Percentiles rank a stretch among this genome's conserved stretches.
Evolutionary conservation across 1,284 basidiomycete species (phyloP).

Genomic region (Austroboletus niveus): DNA sequence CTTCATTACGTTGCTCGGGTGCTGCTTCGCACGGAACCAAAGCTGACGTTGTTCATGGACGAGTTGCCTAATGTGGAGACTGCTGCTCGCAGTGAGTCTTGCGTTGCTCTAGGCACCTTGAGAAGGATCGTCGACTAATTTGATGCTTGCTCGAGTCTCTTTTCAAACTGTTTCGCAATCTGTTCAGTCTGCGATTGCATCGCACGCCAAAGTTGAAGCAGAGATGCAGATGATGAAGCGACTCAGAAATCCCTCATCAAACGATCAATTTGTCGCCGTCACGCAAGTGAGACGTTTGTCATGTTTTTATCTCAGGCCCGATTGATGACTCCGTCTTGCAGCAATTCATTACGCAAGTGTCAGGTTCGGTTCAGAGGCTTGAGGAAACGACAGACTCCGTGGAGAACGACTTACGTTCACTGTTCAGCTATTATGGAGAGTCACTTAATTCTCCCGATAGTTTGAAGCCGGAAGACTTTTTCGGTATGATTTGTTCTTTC

Average conservation of each 20-base stretch:
- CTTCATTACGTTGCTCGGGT: constrained; percentile 83
- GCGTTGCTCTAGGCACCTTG: neutral
- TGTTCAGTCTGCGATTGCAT: constrained; percentile 56
- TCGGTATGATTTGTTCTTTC: constrained; percentile 71
- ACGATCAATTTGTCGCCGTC: constrained; percentile 62
- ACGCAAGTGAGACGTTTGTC: constrained; percentile 55
- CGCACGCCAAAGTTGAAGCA: constrained; percentile 54
- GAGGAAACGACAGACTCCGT: constrained; percentile 59
- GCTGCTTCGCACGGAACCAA: constrained; percentile 68
- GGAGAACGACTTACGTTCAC: constrained; percentile 54
- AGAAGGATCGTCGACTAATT: neutral
- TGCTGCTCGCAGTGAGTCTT: constrained; percentile 67
- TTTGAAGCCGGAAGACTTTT: constrained; percentile 78
- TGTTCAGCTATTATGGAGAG: constrained; percentile 77
- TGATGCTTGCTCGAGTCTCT: constrained; percentile 53
- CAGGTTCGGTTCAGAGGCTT: constrained; percentile 58
- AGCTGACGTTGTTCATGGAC: constrained; percentile 72
- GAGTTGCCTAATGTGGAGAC: constrained; percentile 82
- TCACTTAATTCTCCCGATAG: constrained; percentile 55
- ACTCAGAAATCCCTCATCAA: constrained; percentile 30
- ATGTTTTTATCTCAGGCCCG: neutral
- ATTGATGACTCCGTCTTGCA: constrained; percentile 24
- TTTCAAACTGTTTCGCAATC: constrained; percentile 60
- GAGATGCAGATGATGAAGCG: constrained; percentile 52
- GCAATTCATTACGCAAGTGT: constrained; percentile 57